phyloP scores from a whole-genome alignment of 2,329 filamentous ascomycete species.

The Aspergillus terreus region DNA sequence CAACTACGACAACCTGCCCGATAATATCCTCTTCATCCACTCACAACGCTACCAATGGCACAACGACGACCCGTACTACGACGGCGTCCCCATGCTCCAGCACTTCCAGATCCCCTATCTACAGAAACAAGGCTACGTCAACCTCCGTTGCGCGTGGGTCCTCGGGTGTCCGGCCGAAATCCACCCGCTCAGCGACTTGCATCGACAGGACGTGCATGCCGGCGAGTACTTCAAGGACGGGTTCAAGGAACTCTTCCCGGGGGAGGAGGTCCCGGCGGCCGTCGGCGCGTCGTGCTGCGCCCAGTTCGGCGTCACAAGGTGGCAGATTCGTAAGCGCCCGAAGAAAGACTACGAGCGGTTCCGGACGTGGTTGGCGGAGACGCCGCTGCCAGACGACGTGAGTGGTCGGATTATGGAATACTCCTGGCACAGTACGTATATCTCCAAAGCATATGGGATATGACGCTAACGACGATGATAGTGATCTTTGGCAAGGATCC shows the following conservation, averaged over 20 bases:
- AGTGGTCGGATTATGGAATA: conserved; percentile 56
- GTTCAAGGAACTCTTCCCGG: conserved; percentile 49
- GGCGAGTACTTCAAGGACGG: conserved; percentile 48
- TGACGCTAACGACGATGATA: conserved; percentile 24
- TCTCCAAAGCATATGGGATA: not conserved
- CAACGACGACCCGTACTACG: conserved; percentile 52
- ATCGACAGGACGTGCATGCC: conserved; percentile 45
- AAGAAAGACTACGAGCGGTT: conserved; percentile 48
- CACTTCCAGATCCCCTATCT: conserved; percentile 49
- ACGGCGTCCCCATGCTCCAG: conserved; percentile 47
- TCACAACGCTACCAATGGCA: conserved; percentile 43
- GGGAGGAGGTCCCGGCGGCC: conserved; percentile 35
- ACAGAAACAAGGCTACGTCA: conserved; percentile 50
- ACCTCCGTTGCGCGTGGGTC: conserved; percentile 51
- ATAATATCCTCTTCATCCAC: conserved; percentile 41
- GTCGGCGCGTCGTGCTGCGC: conserved; percentile 54
- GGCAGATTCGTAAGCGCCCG: conserved; percentile 44
- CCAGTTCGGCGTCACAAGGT: conserved; percentile 51
- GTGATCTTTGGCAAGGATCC: conserved; percentile 57
- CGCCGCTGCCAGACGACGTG: conserved; percentile 45
- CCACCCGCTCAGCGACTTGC: conserved; percentile 41
- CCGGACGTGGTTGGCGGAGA: conserved; percentile 48
- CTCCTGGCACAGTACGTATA: conserved; percentile 54
- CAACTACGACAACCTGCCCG: conserved; percentile 39
- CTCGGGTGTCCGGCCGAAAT: conserved; percentile 52